Percentiles rank a stretch among this genome's conserved stretches.
These are phyloP conservation scores for Macroventuria anomochaeta DNA, from an alignment of 2,329 filamentous ascomycete genomes.

Conservation along the genomic window DNA sequence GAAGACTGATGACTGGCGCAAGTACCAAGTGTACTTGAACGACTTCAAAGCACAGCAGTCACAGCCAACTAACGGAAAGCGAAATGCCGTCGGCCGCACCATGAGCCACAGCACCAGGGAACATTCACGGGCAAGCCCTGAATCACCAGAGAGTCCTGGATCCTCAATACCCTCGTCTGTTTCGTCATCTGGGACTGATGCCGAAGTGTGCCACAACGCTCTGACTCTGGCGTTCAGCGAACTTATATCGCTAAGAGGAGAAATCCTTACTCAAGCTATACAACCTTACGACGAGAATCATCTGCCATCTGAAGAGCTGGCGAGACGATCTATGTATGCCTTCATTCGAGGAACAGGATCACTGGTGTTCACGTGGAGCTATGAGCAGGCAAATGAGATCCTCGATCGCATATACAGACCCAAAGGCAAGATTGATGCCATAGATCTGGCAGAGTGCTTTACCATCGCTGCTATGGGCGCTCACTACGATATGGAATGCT, in stretches of 20 bases:
- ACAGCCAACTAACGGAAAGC: slow-evolving; percentile 24
- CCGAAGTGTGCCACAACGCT: slow-evolving; percentile 44
- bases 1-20: slow-evolving; percentile 46
- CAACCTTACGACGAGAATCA: slow-evolving; percentile 36
- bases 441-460: slow-evolving; percentile 47
- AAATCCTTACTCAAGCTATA: slow-evolving; percentile 35
- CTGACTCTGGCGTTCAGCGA: slow-evolving; percentile 47
- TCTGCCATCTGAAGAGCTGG: slow-evolving; percentile 40
- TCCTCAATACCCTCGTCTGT: slow-evolving; percentile 28
- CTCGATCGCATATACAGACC: slow-evolving; percentile 46
- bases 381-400: slow-evolving; percentile 40
- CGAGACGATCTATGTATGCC: slow-evolving; percentile 41
- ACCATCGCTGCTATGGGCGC: slow-evolving; percentile 47
- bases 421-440: slow-evolving; percentile 33
- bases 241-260: slow-evolving; percentile 39
- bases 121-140: slow-evolving; percentile 36
- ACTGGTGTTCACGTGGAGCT: slow-evolving; percentile 47
- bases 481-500: slow-evolving; percentile 47
- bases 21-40: slow-evolving; percentile 46
- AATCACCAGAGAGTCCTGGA: slow-evolving; percentile 38
- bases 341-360: slow-evolving; percentile 47
- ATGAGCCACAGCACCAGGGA: slow-evolving; percentile 33
- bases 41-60: slow-evolving; percentile 44
- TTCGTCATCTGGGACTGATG: slow-evolving; percentile 25
- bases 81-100: slow-evolving; percentile 30